A percentile compares a stretch with the other conserved stretches of the same genome.
These are phyloP conservation scores for Xylaria telfairii DNA, from an alignment of 495 filamentous ascomycete genomes.

Conservation along the genomic window DNA sequence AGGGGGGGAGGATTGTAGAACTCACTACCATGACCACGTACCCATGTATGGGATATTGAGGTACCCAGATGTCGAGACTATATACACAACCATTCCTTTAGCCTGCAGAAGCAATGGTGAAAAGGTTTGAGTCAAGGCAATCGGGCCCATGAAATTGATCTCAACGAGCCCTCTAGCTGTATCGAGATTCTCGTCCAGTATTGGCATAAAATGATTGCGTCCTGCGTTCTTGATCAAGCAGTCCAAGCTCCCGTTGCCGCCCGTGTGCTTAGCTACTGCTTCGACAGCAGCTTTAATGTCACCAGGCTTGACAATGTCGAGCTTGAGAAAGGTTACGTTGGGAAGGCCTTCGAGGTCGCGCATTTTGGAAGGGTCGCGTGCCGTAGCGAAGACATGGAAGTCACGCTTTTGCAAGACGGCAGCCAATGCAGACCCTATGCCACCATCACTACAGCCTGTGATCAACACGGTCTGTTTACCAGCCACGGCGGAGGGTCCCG, in stretches of 20 bases:
- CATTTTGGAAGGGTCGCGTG: conserved; percentile 45
- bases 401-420: conserved; percentile 44
- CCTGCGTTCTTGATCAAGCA: conserved; percentile 53
- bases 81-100: conserved; percentile 53
- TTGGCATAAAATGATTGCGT: conserved; percentile 41
- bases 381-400: conserved; percentile 50
- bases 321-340: conserved; percentile 34
- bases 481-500: no score
- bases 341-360: conserved; percentile 25
- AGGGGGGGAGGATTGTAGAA: no score
- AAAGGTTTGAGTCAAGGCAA: conserved; percentile 51
- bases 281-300: conserved; percentile 29
- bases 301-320: conserved; percentile 33
- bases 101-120: conserved; percentile 49
- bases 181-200: conserved; percentile 33
- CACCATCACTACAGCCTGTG: conserved; percentile 52
- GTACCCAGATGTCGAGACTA: conserved; percentile 52
- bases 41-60: conserved; percentile 47
- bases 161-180: conserved; percentile 46
- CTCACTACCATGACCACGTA: conserved; percentile 28
- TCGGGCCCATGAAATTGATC: conserved; percentile 44
- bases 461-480: conserved; percentile 46
- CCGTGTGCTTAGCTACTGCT: conserved; percentile 36
- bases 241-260: conserved; percentile 41
- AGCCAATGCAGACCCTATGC: conserved; percentile 50